These are phyloP conservation scores for Marchantia polymorpha DNA, from an alignment of 225 moss, liverwort and hornwort species.

Conservation along the genomic window DNA sequence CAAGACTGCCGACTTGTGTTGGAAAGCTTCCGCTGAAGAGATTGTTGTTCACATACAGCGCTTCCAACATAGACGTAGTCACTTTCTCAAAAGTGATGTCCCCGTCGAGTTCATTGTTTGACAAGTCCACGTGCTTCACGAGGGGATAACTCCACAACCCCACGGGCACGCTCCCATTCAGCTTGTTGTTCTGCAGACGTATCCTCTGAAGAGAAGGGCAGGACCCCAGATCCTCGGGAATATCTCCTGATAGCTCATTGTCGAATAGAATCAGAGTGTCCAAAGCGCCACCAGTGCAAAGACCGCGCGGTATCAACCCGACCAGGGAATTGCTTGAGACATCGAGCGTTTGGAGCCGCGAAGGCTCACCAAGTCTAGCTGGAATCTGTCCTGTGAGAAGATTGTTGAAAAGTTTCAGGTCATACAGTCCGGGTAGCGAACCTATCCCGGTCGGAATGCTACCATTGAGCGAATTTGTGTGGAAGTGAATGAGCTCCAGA, in stretches of 20 bases:
- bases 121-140: slow-evolving; percentile 46
- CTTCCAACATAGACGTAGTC: slow-evolving; percentile 38
- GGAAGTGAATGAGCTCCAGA: slow-evolving; percentile 55
- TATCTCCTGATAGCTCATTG: slow-evolving; percentile 60
- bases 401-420: slow-evolving; percentile 63
- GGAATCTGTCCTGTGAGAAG: slow-evolving; percentile 56
- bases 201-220: slow-evolving; percentile 59
- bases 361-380: slow-evolving; percentile 45
- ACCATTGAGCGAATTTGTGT: slow-evolving; percentile 51
- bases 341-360: slow-evolving; percentile 53
- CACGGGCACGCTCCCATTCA: slow-evolving; percentile 54
- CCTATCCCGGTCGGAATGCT: slow-evolving; percentile 58
- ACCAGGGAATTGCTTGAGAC: slow-evolving; percentile 62
- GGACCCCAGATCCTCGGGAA: slow-evolving; percentile 59
- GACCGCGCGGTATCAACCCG: slow-evolving; percentile 55
- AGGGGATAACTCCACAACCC: slow-evolving; percentile 55
- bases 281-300: slow-evolving; percentile 53
- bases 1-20: slow-evolving; percentile 43
- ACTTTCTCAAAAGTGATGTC: slow-evolving; percentile 41
- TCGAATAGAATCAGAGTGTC: slow-evolving; percentile 60
- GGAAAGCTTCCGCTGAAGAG: slow-evolving; percentile 57
- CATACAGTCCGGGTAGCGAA: slow-evolving; percentile 41
- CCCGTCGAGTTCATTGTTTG: slow-evolving; percentile 64
- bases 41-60: slow-evolving; percentile 60
- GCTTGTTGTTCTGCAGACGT: slow-evolving; percentile 55